Percentiles rank a stretch among this genome's conserved stretches.
Conservation (phyloP, 2,329 filamentous ascomycete genomes). For the Calonectria crousiana region DNA sequence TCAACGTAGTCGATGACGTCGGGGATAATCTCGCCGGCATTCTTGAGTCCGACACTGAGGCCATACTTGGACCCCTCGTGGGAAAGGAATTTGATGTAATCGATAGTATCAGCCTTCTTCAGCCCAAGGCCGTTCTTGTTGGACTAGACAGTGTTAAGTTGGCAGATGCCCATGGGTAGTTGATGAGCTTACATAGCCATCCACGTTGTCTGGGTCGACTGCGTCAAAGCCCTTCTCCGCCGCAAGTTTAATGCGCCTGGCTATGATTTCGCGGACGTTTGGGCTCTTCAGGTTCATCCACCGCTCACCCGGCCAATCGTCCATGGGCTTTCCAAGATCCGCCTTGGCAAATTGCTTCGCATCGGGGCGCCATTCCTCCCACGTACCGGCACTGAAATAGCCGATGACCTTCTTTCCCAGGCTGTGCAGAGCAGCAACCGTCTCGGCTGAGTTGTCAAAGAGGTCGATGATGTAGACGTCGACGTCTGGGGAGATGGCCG, state of each 20-base stretch:
- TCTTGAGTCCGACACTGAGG: slow-evolving; percentile 75
- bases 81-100: slow-evolving; percentile 71
- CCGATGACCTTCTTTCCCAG: slow-evolving; percentile 74
- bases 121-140: slow-evolving; percentile 73
- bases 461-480: slow-evolving; percentile 62
- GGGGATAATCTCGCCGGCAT: slow-evolving; percentile 70
- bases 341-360: slow-evolving; percentile 61
- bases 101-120: slow-evolving; percentile 65
- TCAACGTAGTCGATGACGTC: slow-evolving; percentile 63
- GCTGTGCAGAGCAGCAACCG: slow-evolving; percentile 67
- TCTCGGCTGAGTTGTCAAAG: slow-evolving; percentile 61
- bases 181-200: slow-evolving; percentile 64
- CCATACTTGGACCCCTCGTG: slow-evolving; percentile 62
- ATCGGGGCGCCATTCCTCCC: slow-evolving; percentile 72
- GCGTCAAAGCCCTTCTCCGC: slow-evolving; percentile 73
- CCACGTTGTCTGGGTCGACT: slow-evolving; percentile 78
- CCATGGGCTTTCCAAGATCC: slow-evolving; percentile 70
- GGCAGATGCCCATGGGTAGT: accelerated
- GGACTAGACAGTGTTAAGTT: slow-evolving; percentile 44
- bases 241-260: slow-evolving; percentile 67
- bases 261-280: slow-evolving; percentile 74
- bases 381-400: slow-evolving; percentile 80
- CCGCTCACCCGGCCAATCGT: slow-evolving; percentile 74
- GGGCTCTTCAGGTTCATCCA: slow-evolving; percentile 72
- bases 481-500: slow-evolving; percentile 54